Conservation (phyloP, 2,329 filamentous ascomycete genomes). For the Calonectria pteridis region DNA sequence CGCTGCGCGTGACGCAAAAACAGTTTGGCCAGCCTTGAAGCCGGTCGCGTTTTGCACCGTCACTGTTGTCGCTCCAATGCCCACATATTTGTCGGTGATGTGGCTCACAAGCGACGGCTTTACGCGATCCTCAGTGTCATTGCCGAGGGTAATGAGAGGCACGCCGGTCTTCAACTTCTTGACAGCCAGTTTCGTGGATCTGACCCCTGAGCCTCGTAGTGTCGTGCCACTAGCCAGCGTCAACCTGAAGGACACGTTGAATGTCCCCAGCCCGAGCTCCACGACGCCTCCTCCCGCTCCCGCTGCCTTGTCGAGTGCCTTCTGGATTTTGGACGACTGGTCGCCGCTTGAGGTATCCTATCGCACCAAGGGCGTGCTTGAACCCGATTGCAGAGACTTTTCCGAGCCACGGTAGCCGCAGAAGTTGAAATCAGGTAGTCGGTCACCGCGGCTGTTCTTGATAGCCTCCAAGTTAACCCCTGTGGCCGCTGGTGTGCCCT, state of each 20-base stretch:
- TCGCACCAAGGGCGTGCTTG: neutral
- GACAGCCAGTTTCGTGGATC: constrained; percentile 15
- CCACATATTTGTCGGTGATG: constrained; percentile 35
- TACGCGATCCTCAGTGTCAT: neutral
- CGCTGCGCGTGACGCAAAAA: constrained; percentile 28
- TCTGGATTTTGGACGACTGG: constrained; percentile 26
- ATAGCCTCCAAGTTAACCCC: neutral
- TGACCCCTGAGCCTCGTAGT: constrained; percentile 8
- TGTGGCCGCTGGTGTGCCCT: neutral
- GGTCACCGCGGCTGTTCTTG: constrained; percentile 24
- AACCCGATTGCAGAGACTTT: constrained; percentile 18
- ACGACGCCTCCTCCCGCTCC: constrained; percentile 31
- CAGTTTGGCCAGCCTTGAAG: constrained; percentile 24
- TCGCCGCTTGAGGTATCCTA: constrained; percentile 14
- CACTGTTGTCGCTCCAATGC: constrained; percentile 26
- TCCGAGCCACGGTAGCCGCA: constrained; percentile 37
- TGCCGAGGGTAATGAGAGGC: constrained; percentile 33
- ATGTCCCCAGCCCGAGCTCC: constrained; percentile 21
- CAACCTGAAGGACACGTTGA: constrained; percentile 27
- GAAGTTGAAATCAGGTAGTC: constrained; percentile 39
- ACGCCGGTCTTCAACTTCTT: neutral
- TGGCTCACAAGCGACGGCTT: neutral
- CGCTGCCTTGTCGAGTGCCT: constrained; percentile 29
- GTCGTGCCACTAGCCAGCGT: constrained; percentile 17
- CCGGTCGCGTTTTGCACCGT: neutral